Percentiles rank a stretch among this genome's conserved stretches.
phyloP scores from a whole-genome alignment of 805 yeast genomes.

The Barnettozyma vustinii region DNA sequence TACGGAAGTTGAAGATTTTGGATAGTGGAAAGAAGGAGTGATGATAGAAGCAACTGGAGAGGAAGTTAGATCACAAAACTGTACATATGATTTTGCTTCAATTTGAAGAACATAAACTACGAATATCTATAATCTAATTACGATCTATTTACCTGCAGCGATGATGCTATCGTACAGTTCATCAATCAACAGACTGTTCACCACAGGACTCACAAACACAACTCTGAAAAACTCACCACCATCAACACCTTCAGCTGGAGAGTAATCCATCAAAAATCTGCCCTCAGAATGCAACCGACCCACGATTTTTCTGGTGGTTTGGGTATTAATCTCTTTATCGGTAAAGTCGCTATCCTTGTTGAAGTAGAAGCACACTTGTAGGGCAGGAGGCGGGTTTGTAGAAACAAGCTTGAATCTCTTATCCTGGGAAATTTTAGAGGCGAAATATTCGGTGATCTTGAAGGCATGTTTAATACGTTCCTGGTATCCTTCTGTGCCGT shows the following conservation, averaged over 20 bases:
- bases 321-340: slow-evolving; percentile 38
- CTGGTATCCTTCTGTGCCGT: slow-evolving; percentile 63
- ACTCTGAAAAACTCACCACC: slow-evolving; percentile 81
- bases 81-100: not conserved
- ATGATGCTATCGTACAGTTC: slow-evolving; percentile 36
- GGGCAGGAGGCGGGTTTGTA: slow-evolving; percentile 60
- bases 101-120: not conserved
- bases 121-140: not conserved
- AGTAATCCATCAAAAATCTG: slow-evolving; percentile 70
- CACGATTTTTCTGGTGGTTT: slow-evolving; percentile 57
- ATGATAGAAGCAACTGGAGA: slow-evolving; percentile 5
- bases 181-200: slow-evolving; percentile 40
- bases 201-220: slow-evolving; percentile 69
- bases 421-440: slow-evolving; percentile 31
- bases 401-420: slow-evolving; percentile 51
- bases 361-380: slow-evolving; percentile 81
- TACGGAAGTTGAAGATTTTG: slow-evolving; percentile 60
- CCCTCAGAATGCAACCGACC: slow-evolving; percentile 53
- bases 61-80: not conserved
- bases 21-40: slow-evolving; percentile 43
- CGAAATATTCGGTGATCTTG: slow-evolving; percentile 57
- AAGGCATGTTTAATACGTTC: slow-evolving; percentile 70
- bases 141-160: not conserved
- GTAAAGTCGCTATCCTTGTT: slow-evolving; percentile 36
- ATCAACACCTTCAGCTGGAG: slow-evolving; percentile 57